Percentiles rank a stretch among this genome's conserved stretches.
These are phyloP conservation scores for Diaporthe batatas DNA, from an alignment of 2,329 filamentous ascomycete genomes.

Conservation along the genomic window DNA sequence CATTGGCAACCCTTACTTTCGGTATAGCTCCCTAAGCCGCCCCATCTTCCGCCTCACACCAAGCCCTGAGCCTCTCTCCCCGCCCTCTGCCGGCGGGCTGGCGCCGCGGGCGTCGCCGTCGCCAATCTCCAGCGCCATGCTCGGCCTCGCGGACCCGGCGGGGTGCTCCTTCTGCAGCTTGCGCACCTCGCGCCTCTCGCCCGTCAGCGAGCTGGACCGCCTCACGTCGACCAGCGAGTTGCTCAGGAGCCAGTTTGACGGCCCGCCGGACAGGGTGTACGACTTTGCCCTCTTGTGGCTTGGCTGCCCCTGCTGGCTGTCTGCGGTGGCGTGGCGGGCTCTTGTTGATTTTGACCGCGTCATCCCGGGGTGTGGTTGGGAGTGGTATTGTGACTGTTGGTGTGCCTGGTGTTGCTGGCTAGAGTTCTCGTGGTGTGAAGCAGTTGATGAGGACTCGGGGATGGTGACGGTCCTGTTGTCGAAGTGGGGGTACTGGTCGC, in stretches of 20 bases:
- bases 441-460: constrained; percentile 25
- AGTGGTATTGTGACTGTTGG: background rate
- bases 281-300: constrained; percentile 35
- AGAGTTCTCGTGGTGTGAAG: constrained; percentile 2
- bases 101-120: constrained; percentile 6
- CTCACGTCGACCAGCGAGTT: constrained; percentile 26
- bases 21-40: constrained; percentile 37
- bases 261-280: constrained; percentile 17
- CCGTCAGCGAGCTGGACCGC: constrained; percentile 36
- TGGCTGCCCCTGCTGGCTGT: constrained; percentile 7
- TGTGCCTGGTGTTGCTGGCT: constrained; percentile 3
- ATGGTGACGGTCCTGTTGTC: constrained; percentile 31
- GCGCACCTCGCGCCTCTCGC: constrained; percentile 40
- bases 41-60: constrained; percentile 41
- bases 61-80: constrained; percentile 34
- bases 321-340: background rate
- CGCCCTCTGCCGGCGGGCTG: background rate
- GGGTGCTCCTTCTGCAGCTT: constrained; percentile 42
- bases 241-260: constrained; percentile 37
- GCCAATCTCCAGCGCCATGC: constrained; percentile 32
- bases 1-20: constrained; percentile 17
- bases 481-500: constrained; percentile 37
- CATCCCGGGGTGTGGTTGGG: background rate
- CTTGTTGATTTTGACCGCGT: constrained; percentile 18
- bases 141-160: constrained; percentile 38